Base-by-base conservation (phyloP, 345 rosid genomes). In the Tarenaya hassleriana region DNA sequence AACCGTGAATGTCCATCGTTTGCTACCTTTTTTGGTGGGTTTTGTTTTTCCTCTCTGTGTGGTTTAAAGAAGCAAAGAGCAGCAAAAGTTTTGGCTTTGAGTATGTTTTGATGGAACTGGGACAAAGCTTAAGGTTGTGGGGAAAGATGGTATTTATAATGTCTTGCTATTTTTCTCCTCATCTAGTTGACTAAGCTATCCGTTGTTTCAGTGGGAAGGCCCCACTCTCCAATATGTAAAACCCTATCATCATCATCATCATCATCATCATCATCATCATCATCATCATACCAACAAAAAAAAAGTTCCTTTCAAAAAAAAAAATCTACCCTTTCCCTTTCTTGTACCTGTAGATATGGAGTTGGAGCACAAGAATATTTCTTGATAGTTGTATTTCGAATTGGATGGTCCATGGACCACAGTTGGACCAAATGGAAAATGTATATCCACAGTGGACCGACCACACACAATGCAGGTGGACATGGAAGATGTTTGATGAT, bases 121-220 rank as follows among this genome's bases (percentile, higher is more conserved):
- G 54, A 51, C 59, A 65, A 65, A 65, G 15, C 40, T 58, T 12
- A 50, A 50, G 8, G 35, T 42, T 47, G 64, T 58, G 60, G 60
- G 70, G 64, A 46, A 54, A 32, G 43, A 60, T 38, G 70, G 40
- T 58, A 58, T 60, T 66, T 66, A 66, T 66, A 66, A 51, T 58
- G 60, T 52, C 64, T 66, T 16, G 39, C 13, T 32, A 50, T 44
- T 51, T 56, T 21, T 46, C 8, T 49, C 35, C 31, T 8, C 33
- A 5, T 32, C 34, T 53, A 50, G 58, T 14, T 64, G 44, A 15
- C 15, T 37, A 44, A 42, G 38, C 42, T 10, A 11, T n/a, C n/a
- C n/a, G n/a, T n/a, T 12, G 16, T 39, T 44, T 9, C 43, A 9
- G 19, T 19, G 56, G 46, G 46, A 39, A 14, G 70, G 70, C 51